Evolutionary conservation across 1,139 yeast genomes (phyloP), one percentile per base, ranked within the genome.

Genomic region (Nakaseomyces uthaithaninus): DNA sequence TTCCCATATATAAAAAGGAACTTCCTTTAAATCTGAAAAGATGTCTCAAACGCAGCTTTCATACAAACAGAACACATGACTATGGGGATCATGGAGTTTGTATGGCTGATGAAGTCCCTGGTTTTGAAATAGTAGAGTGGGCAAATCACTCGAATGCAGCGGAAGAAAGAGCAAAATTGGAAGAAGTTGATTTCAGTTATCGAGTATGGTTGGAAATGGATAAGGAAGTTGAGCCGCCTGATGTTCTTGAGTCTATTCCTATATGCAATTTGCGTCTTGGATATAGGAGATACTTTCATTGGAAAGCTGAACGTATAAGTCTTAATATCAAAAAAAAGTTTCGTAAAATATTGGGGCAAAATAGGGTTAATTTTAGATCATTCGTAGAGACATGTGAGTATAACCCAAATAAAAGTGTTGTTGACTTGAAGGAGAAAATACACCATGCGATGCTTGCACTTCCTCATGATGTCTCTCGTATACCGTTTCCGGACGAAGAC

Each of bases 1-100:
- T n/a, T 19, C 35, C 35, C 7, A 31, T 31, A 19, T 31, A 31
- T 31, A 31, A 31, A 17, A 31, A 31, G 25, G 11, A 20, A 12
- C 35, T 31, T 19, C 35, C 35, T 3, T 12, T 19, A 19, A 8
- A 20, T 12, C 17, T 31, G 8, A 31, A 20, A 17, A 6, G 35
- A 16, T 28, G 33, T 11, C 33, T 14, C 6, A 28, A 28, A 17
- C 20, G 22, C 4, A 28, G 18, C 7, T 5, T 28, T 28, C 18
- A 28, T 16, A 9, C 10, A 8, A n/a, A n/a, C n/a, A n/a, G n/a
- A n/a, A n/a, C n/a, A n/a, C n/a, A n/a, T n/a, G n/a, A n/a, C n/a
- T n/a, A n/a, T n/a, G n/a, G n/a, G n/a, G n/a, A n/a, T n/a, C n/a
- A n/a, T n/a, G n/a, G n/a, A 28, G 33, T 17, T 28, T 28, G 12